Evolutionary conservation across 345 rosid species (phyloP), one percentile per base, ranked within the genome.

Genomic region (Dipteronia sinensis): DNA sequence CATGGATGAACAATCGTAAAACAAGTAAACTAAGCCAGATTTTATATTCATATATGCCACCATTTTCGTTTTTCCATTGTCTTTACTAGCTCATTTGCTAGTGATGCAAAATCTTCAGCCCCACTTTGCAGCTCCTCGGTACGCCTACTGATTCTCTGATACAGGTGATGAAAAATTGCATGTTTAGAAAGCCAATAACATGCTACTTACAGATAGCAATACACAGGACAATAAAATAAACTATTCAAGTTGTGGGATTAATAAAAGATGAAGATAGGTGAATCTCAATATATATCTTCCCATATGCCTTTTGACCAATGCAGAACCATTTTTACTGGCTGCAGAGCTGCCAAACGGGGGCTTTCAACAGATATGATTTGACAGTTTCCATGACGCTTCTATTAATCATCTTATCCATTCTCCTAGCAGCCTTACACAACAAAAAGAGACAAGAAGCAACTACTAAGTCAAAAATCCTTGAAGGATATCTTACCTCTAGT

Each of bases 1-100:
- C 29, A 53, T 2, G 6, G 20, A 75, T 34, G 15, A 27, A 65
- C 27, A 75, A 31, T 65, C 34, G 25, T 27, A 46, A 34, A 1
- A 49, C 47, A 4, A 7, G 51, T 29, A 31, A 65, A 5, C 55
- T 29, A 2, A 34, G 2, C 22, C 4, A 53, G 53, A 53, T 16
- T 65, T 46, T 69, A 38, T 22, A 44, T 10, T 86, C 82, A 87
- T 75, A 86, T 72, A 17, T 86, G 81, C 91, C 92, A 92, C 97
- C 92, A 92, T 82, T 92, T 90, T 11, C 91, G 88, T 67, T 85
- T 87, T 80, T 92, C 94, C 94, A 90, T 89, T 23, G 82, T 80
- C 84, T 84, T 92, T 20, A 86, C 91, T n/a, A 92, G 97, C 76
- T 92, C 94, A 42, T 72, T 71, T 51, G 91, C 94, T 81, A 87